phyloP scores from a whole-genome alignment of 306 rosid genomes.

The Trichosanthes truncata region DNA sequence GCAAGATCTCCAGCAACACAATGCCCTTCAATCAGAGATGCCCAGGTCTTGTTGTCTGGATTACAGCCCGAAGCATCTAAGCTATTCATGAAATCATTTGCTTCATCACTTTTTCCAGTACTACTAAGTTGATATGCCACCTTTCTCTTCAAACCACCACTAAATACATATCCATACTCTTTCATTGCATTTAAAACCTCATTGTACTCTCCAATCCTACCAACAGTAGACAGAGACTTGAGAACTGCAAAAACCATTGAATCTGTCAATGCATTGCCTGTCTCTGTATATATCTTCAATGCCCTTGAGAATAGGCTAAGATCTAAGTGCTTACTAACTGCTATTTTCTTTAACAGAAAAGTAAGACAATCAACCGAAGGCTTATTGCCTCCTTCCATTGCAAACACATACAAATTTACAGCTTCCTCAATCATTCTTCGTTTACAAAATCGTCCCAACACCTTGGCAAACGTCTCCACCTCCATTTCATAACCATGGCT shows the following conservation, averaged over 20 bases:
- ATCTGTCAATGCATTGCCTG: slow-evolving; percentile 40
- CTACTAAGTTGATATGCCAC: slow-evolving; percentile 41
- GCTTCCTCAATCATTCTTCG: slow-evolving; percentile 57
- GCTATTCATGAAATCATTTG: slow-evolving; percentile 31
- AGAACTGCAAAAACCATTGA: slow-evolving; percentile 39
- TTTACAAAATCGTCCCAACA: slow-evolving; percentile 53
- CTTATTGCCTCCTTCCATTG: slow-evolving; percentile 53
- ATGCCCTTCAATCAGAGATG: slow-evolving; percentile 44
- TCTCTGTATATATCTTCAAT: slow-evolving; percentile 34
- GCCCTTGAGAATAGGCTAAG: slow-evolving; percentile 41
- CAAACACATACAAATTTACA: slow-evolving; percentile 66
- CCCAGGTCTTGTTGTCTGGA: slow-evolving; percentile 39
- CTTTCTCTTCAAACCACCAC: slow-evolving; percentile 26
- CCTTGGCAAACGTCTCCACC: slow-evolving; percentile 44
- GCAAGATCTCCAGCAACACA: slow-evolving; percentile 51
- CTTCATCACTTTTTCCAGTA: slow-evolving; percentile 42
- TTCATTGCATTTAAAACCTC: slow-evolving; percentile 60
- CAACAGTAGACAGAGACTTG: slow-evolving; percentile 49
- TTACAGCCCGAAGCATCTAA: slow-evolving; percentile 33
- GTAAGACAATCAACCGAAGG: slow-evolving; percentile 38
- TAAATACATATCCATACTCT: slow-evolving; percentile 42
- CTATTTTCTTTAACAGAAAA: slow-evolving; percentile 52
- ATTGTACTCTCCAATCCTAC: slow-evolving; percentile 37
- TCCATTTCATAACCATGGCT: slow-evolving; percentile 46
- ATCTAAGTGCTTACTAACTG: slow-evolving; percentile 35